Base-by-base conservation (phyloP, 495 filamentous ascomycete genomes). In the Neurospora intermedia region DNA sequence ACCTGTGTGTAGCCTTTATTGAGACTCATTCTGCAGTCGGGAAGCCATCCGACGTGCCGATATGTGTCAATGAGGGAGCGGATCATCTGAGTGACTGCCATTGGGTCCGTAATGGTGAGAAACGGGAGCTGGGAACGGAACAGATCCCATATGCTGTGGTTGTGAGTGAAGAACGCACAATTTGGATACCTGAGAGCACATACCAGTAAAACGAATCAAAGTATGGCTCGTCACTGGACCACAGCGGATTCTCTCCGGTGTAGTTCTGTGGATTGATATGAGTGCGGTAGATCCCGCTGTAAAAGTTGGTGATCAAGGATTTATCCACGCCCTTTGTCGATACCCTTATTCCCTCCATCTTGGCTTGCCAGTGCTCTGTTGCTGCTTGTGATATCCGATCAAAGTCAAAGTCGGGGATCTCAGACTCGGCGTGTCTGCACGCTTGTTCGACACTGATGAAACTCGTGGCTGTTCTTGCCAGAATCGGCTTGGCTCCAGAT, bases 151-250 rank as follows among this genome's bases (percentile, higher is more conserved):
- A 88, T 88, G 77, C 76, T 75, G 43, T 1, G 6, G 43, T 10
- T 27, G 71, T 69, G 7, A 31, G 23, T 27, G 15, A 15, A 15
- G 20, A 23, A n/a, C 15, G 15, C 43, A 10, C 7, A 6, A 15
- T 23, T 20, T 16, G 9, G 72, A 45, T 7, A 62, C 35, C 7
- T 6, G 7, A 18, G 2, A 16, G 27, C 13, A 18, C 86, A 81
- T 79, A 89, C 73, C 90, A 93, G 77, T 93, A 94, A 73, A 89
- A 93, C n/a, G 89, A 91, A 78, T 94, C 92, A 76, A 90, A 94
- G 75, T 94, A 93, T 15, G 92, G 92, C 81, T 93, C 92, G 38
- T 82, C 83, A 43, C 88, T 91, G 10, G 87, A 73, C 90, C 91
- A 94, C 0, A 90, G 76, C 9, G 91, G 92, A 72, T 94, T 94